phyloP scores from a whole-genome alignment of 169 alveolate species.

The Babesia caballi region DNA sequence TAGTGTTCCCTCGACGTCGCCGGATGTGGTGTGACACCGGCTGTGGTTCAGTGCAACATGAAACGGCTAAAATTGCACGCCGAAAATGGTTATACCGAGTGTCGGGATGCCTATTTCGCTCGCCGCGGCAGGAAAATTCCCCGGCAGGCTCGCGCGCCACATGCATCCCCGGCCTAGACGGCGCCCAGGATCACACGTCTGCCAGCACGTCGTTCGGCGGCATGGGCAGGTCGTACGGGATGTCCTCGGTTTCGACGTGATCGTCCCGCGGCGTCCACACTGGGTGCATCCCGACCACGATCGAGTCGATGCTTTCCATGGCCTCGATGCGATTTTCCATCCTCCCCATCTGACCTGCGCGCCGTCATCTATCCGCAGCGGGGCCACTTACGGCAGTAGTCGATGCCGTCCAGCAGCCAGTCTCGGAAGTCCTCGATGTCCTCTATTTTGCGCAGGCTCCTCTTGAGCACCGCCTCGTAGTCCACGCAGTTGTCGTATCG shows the following conservation, averaged over 20 bases:
- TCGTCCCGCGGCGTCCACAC: conserved; percentile 61
- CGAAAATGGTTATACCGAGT: no score
- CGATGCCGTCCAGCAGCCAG: conserved; percentile 60
- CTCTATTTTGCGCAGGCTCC: conserved; percentile 43
- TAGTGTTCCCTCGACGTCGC: no score
- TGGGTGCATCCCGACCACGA: conserved; percentile 51
- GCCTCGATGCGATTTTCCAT: conserved; percentile 29
- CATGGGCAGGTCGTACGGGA: conserved; percentile 26
- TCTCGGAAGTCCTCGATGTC: conserved; percentile 58
- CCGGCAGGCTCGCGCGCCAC: background rate
- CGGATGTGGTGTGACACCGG: no score
- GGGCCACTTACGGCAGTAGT: conserved; percentile 48
- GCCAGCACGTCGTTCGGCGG: background rate
- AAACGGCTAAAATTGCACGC: no score
- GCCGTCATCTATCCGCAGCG: background rate
- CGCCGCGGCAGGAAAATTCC: background rate
- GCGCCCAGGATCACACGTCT: conserved; percentile 16
- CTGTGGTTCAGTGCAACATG: no score
- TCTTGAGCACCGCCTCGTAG: background rate
- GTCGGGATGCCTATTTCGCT: background rate
- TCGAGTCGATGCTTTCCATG: conserved; percentile 46
- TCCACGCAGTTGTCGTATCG: conserved; percentile 16
- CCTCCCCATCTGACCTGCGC: conserved; percentile 17
- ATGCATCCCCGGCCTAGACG: background rate
- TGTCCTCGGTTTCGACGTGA: conserved; percentile 53